Base-by-base conservation (phyloP, 495 filamentous ascomycete genomes). In the Oleoguttula mirabilis region DNA sequence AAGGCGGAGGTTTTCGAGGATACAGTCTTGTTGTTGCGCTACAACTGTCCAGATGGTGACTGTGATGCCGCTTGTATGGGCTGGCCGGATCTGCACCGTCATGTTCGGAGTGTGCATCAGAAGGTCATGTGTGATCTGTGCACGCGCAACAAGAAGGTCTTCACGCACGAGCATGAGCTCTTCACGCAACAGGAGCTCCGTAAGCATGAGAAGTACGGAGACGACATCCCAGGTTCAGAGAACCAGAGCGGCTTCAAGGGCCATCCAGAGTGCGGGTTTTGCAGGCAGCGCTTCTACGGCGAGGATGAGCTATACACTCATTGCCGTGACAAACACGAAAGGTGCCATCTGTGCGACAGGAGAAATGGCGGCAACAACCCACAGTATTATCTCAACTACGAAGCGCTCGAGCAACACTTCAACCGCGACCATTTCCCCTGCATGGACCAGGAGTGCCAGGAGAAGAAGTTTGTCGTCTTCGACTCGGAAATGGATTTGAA, bases 401-500 rank as follows among this genome's bases (percentile, higher is more conserved):
- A 85, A 46, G 70, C 79, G 0, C 65, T 99, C 0, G 84, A 88
- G 51, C 60, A 72, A 10, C 90, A 99, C 60, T 95, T 94, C 58
- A 71, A 73, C 44, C 78, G 77, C 38, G 85, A 88, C 22, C 90
- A 99, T 60, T 94, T 82, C 54, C 62, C 84, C 1, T 99, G 90
- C 51, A 55, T 70, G 1, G 88, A 99, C 44, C 66, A 67, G 45
- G 88, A 94, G 43, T 99, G 90, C 46, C 53, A 86, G 56, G 90
- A 96, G 45, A 94, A 94, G 71, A 96, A 95, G 60, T 94, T 95
- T 53, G 77, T 94, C n/a, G 92, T 95, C 1, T 99, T 99, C 47
- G 84, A 81, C 35, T 84, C 85, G 0, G 81, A 93, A 53, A 79
- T 99, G 66, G 90, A 96, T 59, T 60, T 99, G 21, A 93, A 94